phyloP scores from a whole-genome alignment of 148 eudicot species.

The Arbutus unedo region DNA sequence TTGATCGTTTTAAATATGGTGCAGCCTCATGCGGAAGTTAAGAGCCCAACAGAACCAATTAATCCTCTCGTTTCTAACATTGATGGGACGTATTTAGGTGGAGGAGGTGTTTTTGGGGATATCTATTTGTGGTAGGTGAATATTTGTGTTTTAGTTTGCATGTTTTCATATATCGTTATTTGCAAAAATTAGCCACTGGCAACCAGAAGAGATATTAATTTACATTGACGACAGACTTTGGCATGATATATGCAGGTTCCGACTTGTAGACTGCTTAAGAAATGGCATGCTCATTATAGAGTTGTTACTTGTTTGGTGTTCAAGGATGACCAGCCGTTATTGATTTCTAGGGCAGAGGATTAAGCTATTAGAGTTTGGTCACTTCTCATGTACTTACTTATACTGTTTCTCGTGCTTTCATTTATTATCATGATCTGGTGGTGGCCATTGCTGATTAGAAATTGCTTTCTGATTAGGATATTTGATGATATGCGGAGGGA shows the following conservation, averaged over 20 bases:
- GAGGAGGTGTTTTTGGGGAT: slow-evolving; percentile 77
- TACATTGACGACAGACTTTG: background rate
- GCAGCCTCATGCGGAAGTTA: slow-evolving; percentile 86
- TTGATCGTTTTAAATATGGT: background rate
- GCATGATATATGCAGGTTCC: slow-evolving; percentile 48
- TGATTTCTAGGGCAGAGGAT: slow-evolving; percentile 90
- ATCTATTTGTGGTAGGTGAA: slow-evolving; percentile 86
- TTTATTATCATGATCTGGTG: no score
- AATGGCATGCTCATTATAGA: slow-evolving; percentile 90
- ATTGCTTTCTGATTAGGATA: slow-evolving; percentile 39
- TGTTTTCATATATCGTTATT: background rate
- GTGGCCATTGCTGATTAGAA: background rate
- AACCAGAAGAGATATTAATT: background rate
- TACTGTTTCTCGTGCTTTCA: background rate
- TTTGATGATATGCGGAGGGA: no score
- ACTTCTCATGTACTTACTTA: slow-evolving; percentile 53
- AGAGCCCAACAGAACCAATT: slow-evolving; percentile 78
- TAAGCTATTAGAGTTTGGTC: slow-evolving; percentile 85
- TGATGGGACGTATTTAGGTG: slow-evolving; percentile 70
- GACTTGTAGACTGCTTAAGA: slow-evolving; percentile 73
- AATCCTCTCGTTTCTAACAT: slow-evolving; percentile 62
- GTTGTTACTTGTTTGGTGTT: slow-evolving; percentile 66
- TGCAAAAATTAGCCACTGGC: background rate
- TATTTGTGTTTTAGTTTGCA: background rate
- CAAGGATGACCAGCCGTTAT: slow-evolving; percentile 65